Percentiles rank a stretch among this genome's conserved stretches.
phyloP scores from a whole-genome alignment of 2,329 filamentous ascomycete species.

The Fusarium robinianum region DNA sequence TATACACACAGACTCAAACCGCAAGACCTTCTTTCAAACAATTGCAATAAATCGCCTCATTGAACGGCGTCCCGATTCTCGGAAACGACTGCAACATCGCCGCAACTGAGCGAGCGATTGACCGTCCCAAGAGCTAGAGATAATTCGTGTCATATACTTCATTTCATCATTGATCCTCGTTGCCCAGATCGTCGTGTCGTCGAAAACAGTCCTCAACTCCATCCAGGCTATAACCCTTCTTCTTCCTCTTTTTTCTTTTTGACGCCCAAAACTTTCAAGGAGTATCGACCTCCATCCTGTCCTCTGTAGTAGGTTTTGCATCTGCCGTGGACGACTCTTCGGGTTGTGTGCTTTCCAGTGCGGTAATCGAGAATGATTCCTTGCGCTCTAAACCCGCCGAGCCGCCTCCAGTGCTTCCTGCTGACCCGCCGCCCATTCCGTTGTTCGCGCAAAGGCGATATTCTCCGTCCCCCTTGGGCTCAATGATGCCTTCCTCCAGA shows the following conservation, averaged over 20 bases:
- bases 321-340: constrained; percentile 35
- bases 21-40: no score
- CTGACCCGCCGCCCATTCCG: constrained; percentile 28
- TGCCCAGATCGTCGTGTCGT: constrained; percentile 26
- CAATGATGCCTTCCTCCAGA: constrained; percentile 66
- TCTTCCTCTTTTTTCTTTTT: constrained; percentile 12
- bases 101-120: constrained; percentile 23
- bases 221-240: constrained; percentile 7
- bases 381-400: constrained; percentile 32
- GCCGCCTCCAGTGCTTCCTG: constrained; percentile 20
- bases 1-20: no score
- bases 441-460: constrained; percentile 53
- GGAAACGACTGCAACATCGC: constrained; percentile 28
- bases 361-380: constrained; percentile 30
- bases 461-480: constrained; percentile 58
- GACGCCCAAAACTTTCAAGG: no score
- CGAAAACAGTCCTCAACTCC: constrained; percentile 20
- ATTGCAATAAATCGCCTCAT: no score
- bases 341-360: constrained; percentile 27
- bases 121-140: constrained; percentile 29
- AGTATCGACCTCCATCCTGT: constrained; percentile 38
- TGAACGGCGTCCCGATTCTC: no score
- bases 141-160: constrained; percentile 36
- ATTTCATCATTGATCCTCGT: constrained; percentile 34
- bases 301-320: constrained; percentile 30